Evolutionary conservation across 208 protist genomes (phyloP), one percentile per base, ranked within the genome.

Genomic region (Blechomonas ayalai): DNA sequence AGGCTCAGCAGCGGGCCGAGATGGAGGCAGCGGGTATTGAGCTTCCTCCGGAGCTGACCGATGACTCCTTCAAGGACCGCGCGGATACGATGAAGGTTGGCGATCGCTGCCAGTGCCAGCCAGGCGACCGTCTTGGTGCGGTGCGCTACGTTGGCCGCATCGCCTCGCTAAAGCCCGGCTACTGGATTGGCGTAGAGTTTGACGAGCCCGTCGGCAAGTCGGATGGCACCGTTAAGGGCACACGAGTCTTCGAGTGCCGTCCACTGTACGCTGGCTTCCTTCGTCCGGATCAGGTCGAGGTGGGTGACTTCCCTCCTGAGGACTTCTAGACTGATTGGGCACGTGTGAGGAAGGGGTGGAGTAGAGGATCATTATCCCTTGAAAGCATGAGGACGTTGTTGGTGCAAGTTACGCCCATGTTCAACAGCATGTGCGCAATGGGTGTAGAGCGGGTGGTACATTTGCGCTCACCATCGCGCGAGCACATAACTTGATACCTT

Each of bases 201-300:
- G 95, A 98, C 47, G 87, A 97, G 58, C 95, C 95, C 28, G 66
- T 96, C 2, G 95, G 95, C 13, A 97, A 97, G 46, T 90, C 89
- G 16, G 77, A 98, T 55, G 95, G 95, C 22, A 67, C 68, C 12
- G 86, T 95, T 16, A 97, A 97, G 54, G 89, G 87, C 3, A 68
- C 65, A 18, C 41, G 47, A 34, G 86, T 96, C 23, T 98, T 98
- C 54, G 53, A 74, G 38, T 96, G 90, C 47, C 47, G 53, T 43
- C 65, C 69, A 7, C 33, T 66, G 35, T 93, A 94, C 58, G 90
- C 84, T 6, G 88, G 82, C 16, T 86, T 95, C 41, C 54, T 93
- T 44, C 81, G 83, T 13, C 90, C 90, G 0, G 80, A 93, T 40
- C 66, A 92, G 40, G 82, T 96, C 28, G 64, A 76, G 35, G 82